Percentiles rank a stretch among this genome's conserved stretches.
These are phyloP conservation scores for Aspergillus funiculosus DNA, from an alignment of 495 filamentous ascomycete species.

Conservation along the genomic window DNA sequence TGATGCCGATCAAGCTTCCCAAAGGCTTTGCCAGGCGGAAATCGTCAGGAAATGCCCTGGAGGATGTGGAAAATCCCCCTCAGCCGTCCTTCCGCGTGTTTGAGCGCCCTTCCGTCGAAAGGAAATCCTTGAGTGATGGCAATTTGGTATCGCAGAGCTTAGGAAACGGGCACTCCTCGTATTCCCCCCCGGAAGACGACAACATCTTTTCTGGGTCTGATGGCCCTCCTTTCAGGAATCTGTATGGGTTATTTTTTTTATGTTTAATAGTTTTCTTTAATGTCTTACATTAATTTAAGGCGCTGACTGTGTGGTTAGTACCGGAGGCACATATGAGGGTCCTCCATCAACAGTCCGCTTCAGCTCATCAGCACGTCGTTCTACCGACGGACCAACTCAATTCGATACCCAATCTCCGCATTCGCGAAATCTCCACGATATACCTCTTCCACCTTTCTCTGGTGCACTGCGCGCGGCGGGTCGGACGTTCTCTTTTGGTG, in stretches of 20 bases:
- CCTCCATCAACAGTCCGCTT: slow-evolving; percentile 57
- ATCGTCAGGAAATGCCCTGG: slow-evolving; percentile 59
- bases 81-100: slow-evolving; percentile 56
- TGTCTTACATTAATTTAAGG: slow-evolving; percentile 7
- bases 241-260: slow-evolving; percentile 32
- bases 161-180: slow-evolving; percentile 34
- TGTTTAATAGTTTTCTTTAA: slow-evolving; percentile 14
- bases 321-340: slow-evolving; percentile 60
- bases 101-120: slow-evolving; percentile 44
- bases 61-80: slow-evolving; percentile 47
- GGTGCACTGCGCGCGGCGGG: slow-evolving; percentile 57
- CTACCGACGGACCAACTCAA: slow-evolving; percentile 53
- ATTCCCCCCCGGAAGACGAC: slow-evolving; percentile 49
- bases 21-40: slow-evolving; percentile 61
- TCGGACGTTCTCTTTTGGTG: slow-evolving; percentile 68
- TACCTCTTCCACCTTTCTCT: slow-evolving; percentile 51
- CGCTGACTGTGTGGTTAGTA: slow-evolving; percentile 46
- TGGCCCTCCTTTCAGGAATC: slow-evolving; percentile 32
- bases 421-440: slow-evolving; percentile 47
- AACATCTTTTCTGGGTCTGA: slow-evolving; percentile 37
- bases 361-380: slow-evolving; percentile 70
- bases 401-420: slow-evolving; percentile 50
- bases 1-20: slow-evolving; percentile 66
- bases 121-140: slow-evolving; percentile 47
- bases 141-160: slow-evolving; percentile 38